Percentiles rank a stretch among this genome's conserved stretches.
Evolutionary conservation across 495 filamentous ascomycete species (phyloP).

Genomic region (Neurospora sp.): DNA sequence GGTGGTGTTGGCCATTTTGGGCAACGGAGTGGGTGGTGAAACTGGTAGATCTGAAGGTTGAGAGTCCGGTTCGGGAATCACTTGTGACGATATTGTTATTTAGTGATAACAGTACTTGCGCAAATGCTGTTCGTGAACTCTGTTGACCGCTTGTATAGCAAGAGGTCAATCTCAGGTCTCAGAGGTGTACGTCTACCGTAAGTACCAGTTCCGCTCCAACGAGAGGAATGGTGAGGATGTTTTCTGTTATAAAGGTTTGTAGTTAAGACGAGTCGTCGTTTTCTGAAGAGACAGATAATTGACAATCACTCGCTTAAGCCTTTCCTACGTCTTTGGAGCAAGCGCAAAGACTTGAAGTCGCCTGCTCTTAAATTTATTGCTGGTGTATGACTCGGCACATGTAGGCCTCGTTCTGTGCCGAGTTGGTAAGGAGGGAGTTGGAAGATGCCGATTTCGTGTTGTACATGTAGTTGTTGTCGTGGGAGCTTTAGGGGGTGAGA

Average conservation of each 20-base stretch:
- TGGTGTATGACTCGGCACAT: constrained; percentile 22
- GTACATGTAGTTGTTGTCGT: constrained; percentile 13
- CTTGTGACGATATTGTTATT: neutral
- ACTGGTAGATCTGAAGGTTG: neutral
- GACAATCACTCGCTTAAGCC: constrained; percentile 29
- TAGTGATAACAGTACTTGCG: neutral
- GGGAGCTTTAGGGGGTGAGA: neutral
- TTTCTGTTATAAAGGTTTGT: neutral
- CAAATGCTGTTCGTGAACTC: neutral
- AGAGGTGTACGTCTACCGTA: neutral
- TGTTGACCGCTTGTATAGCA: constrained; percentile 2
- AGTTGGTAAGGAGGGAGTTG: constrained; percentile 10
- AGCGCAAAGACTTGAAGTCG: constrained; percentile 57
- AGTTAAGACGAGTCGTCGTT: constrained; percentile 3
- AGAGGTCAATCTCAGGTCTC: neutral
- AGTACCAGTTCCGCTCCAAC: neutral
- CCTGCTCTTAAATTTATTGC: constrained; percentile 30
- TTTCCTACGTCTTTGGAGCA: constrained; percentile 43
- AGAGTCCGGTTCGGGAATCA: neutral
- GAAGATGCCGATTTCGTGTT: constrained; percentile 7
- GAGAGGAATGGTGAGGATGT: neutral
- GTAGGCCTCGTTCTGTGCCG: constrained; percentile 13
- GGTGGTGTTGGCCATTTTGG: constrained; percentile 6
- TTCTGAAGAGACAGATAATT: neutral
- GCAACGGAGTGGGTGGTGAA: constrained; percentile 7